phyloP scores from a whole-genome alignment of 768 basidiomycete species.

The Lactarius evosmus region DNA sequence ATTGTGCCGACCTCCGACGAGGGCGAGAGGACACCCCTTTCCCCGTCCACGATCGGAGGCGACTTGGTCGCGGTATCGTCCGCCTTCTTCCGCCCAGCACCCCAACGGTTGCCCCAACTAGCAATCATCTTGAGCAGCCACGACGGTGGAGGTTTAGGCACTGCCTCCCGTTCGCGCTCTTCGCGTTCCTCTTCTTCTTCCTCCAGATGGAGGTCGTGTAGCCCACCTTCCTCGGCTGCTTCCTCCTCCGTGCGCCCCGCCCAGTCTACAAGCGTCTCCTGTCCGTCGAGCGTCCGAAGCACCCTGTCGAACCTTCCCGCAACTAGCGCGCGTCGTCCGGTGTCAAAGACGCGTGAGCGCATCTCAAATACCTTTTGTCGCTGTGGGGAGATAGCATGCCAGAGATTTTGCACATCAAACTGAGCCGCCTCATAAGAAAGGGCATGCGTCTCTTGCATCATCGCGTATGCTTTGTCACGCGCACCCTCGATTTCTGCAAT shows the following conservation, averaged over 20 bases:
- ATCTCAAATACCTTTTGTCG: slow-evolving; percentile 61
- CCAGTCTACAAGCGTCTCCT: slow-evolving; percentile 58
- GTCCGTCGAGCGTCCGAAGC: slow-evolving; percentile 69
- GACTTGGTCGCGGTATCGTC: slow-evolving; percentile 19
- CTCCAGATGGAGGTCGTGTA: slow-evolving; percentile 33
- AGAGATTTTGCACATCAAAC: slow-evolving; percentile 61
- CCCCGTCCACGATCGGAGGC: slow-evolving; percentile 21
- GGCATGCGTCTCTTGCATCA: slow-evolving; percentile 59
- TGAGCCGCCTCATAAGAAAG: slow-evolving; percentile 72
- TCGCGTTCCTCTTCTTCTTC: slow-evolving; percentile 50
- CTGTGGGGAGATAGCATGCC: slow-evolving; percentile 59
- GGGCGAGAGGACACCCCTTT: slow-evolving; percentile 10
- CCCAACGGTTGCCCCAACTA: slow-evolving; percentile 70
- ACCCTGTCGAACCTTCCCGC: slow-evolving; percentile 59
- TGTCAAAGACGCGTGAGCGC: slow-evolving; percentile 67
- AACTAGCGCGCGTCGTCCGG: slow-evolving; percentile 51
- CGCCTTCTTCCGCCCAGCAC: slow-evolving; percentile 27
- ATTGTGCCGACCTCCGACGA: slow-evolving; percentile 9
- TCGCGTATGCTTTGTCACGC: slow-evolving; percentile 48
- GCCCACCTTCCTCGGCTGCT: slow-evolving; percentile 61
- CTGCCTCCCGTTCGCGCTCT: slow-evolving; percentile 55
- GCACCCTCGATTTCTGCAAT: slow-evolving; percentile 52
- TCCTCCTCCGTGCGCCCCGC: slow-evolving; percentile 74
- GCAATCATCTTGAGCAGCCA: slow-evolving; percentile 77
- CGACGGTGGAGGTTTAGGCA: slow-evolving; percentile 65